phyloP scores from a whole-genome alignment of 2,329 filamentous ascomycete species.

The Rhytidhysteron rufulum region DNA sequence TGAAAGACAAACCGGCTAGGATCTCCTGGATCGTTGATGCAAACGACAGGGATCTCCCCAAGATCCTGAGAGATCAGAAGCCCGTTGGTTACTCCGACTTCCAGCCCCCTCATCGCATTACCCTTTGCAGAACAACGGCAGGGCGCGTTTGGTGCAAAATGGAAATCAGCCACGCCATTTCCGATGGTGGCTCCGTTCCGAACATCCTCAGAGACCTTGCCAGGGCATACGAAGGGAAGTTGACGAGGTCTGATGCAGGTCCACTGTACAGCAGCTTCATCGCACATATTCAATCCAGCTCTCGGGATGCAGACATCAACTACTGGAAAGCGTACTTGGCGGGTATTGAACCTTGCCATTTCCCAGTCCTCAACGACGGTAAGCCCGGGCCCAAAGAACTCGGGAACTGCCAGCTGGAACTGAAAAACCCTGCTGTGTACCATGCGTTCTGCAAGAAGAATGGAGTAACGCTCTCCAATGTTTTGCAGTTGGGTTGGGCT shows the following conservation, averaged over 20 bases:
- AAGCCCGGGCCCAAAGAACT: neutral
- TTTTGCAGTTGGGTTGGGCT: constrained; percentile 33
- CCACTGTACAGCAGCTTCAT: constrained; percentile 14
- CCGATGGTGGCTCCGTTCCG: constrained; percentile 47
- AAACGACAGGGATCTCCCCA: constrained; percentile 15
- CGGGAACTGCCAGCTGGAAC: neutral
- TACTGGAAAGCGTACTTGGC: constrained; percentile 47
- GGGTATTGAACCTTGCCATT: constrained; percentile 45
- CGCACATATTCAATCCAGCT: constrained; percentile 9
- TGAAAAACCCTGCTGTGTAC: constrained; percentile 5
- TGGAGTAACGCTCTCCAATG: constrained; percentile 11
- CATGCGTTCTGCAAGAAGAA: constrained; percentile 10
- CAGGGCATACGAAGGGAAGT: constrained; percentile 11
- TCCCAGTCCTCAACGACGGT: constrained; percentile 26
- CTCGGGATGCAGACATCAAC: constrained; percentile 15
- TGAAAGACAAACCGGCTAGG: constrained; percentile 13
- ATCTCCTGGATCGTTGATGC: constrained; percentile 20
- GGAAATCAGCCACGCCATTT: constrained; percentile 49
- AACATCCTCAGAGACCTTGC: constrained; percentile 13
- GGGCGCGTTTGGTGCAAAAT: constrained; percentile 41
- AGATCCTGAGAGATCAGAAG: constrained; percentile 16
- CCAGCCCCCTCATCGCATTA: constrained; percentile 44
- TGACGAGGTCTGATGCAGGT: constrained; percentile 7
- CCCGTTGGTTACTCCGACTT: constrained; percentile 24
- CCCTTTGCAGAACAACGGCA: constrained; percentile 39